Evolutionary conservation across 1,284 basidiomycete genomes (phyloP), one percentile per base, ranked within the genome.

Genomic region (Ustilago loliicola): DNA sequence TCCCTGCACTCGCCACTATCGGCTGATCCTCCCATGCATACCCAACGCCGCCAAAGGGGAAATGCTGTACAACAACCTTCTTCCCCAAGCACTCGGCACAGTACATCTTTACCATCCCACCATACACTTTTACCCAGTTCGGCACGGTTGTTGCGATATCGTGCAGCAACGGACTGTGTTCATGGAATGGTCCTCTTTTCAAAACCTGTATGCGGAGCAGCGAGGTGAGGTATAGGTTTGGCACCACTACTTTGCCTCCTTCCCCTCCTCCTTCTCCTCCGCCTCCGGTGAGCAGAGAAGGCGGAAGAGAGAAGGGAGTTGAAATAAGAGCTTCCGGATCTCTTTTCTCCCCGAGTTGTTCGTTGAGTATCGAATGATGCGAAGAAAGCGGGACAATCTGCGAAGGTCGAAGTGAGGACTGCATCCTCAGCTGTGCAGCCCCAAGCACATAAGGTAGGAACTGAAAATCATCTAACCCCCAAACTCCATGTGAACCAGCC

Each of bases 401-500:
- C 2, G 7, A 6, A 0, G 77, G 72, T 32, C 64, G 36, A 0
- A 79, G 56, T 2, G 32, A 17, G 0, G 62, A 51, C 25, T 79
- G 77, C 0, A 23, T 81, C 0, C 93, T 89, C 8, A 98, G 89
- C 87, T 98, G 94, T 2, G 91, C 94, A 71, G 95, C 94, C 5
- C 96, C 96, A 83, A 97, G 93, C 10, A 97, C 90, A 86, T 98
- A 98, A 27, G 93, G 92, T 27, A 97, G 88, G 87, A 97, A 97
- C 61, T 90, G 91, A 73, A 93, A 97, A 86, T 99, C 97, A 85
- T 99, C 85, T 38, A 99, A 88, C 0, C 96, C 96, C 96, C 96
- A 99, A 0, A 98, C 96, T 9, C 96, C 96, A 83, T 99, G 97
- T 74, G 93, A 95, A 2, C 96, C 96, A 0, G 96, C 96, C 3